phyloP scores from a whole-genome alignment of 768 basidiomycete species.

The Suillus ampliporus region DNA sequence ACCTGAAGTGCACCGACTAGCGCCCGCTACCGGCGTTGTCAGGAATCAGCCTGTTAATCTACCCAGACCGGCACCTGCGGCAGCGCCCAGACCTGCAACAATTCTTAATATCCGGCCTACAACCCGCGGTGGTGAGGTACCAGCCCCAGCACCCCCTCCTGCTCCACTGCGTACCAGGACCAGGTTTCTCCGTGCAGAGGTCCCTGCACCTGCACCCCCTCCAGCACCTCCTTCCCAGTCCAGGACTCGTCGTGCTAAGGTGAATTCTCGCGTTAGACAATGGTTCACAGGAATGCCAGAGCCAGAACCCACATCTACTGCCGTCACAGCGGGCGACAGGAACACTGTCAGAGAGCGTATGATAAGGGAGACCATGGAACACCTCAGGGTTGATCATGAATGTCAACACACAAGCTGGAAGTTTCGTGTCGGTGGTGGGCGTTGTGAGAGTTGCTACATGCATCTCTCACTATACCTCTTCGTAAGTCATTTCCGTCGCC shows the following conservation, averaged over 20 bases:
- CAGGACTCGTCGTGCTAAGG: not conserved
- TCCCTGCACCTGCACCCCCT: not conserved
- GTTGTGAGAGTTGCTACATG: conserved; percentile 52
- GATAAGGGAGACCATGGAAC: conserved; percentile 39
- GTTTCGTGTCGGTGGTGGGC: conserved; percentile 47
- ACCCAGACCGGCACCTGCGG: conserved; percentile 1
- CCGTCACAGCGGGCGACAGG: not conserved
- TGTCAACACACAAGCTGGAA: conserved; percentile 54
- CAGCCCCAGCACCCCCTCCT: not conserved
- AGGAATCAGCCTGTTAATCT: not conserved
- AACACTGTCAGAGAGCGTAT: conserved; percentile 20
- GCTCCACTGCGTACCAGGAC: not conserved
- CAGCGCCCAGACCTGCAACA: conserved; percentile 8
- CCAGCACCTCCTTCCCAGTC: conserved; percentile 1
- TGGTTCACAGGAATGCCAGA: not conserved
- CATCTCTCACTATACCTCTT: conserved; percentile 50
- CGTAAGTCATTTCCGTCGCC: conserved; percentile 42
- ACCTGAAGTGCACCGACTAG: not conserved
- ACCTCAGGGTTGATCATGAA: conserved; percentile 58
- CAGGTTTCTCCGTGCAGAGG: not conserved
- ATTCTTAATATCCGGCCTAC: not conserved
- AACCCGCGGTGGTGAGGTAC: no score
- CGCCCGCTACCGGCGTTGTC: not conserved
- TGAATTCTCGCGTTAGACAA: not conserved
- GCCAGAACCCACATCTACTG: conserved; percentile 1